Evolutionary conservation across 345 rosid species (phyloP), one percentile per base, ranked within the genome.

Genomic region (Isatis tinctoria): DNA sequence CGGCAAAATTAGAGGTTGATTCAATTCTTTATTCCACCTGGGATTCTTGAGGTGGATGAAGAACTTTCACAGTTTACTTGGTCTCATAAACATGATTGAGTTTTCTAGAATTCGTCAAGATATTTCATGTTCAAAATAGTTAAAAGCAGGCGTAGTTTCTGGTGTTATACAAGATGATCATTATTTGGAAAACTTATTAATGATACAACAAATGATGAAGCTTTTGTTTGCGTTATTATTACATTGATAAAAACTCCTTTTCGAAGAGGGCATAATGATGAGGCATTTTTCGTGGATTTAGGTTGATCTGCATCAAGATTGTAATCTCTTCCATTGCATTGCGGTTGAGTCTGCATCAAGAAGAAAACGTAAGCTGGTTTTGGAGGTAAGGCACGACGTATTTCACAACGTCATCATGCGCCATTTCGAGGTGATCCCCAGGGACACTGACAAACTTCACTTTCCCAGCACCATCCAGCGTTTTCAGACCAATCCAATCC

Each of bases 401-500:
- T 79, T 56, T 88, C 54, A 84, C 80, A 84, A 87, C 76, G 43
- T 91, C 93, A 10, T 65, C 68, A 36, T 7, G 62, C 8, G 93
- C 87, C 61, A 91, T 91, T 57, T 82, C 74, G 0, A 88, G 88
- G 79, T 91, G 97, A 22, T 85, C 87, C 6, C 97, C 96, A 4
- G 93, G 53, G 9, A 91, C 92, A 56, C 83, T 86, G 3, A 90
- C 65, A 69, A 75, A 91, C 68, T 78, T 85, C 22, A 94, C 92
- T 80, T 79, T 91, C 70, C 95, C 90, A n/a, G 84, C 87, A 45
- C 27, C 86, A 64, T 94, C 86, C 44, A 94, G 66, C 0, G 83
- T 67, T 73, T 82, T 86, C 33, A 91, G 87, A 53, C 97, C 96
- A 30, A 94, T 94, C 97, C 98, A 94, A 57, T 94, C 98, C 75